Conservation (phyloP, 139 green algal species). For the Chlamydomonas sp. region DNA sequence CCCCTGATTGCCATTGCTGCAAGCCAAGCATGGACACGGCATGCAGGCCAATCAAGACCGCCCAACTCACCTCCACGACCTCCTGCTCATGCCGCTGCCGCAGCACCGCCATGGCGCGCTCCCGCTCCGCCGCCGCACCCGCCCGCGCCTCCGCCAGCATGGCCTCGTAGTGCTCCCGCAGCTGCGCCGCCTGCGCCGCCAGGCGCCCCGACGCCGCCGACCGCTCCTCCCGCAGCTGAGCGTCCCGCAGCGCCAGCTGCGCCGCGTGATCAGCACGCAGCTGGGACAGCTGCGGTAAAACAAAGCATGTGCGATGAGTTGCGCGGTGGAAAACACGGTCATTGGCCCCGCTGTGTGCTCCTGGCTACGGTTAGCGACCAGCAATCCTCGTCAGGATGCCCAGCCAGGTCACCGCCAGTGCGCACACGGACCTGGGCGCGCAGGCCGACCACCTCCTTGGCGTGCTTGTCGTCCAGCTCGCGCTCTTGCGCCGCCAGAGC, state of each 20-base stretch:
- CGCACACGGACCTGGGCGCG: constrained; percentile 2
- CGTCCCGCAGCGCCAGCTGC: constrained; percentile 9
- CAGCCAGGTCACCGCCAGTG: not conserved
- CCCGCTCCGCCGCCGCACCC: not conserved
- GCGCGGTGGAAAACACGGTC: not conserved
- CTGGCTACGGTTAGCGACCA: not conserved
- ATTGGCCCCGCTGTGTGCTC: not conserved
- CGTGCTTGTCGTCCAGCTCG: not conserved
- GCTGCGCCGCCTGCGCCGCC: not conserved
- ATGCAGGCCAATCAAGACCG: not conserved
- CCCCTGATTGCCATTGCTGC: not conserved
- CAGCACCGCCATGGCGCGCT: not conserved
- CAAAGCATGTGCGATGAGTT: not conserved
- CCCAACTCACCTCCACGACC: not conserved
- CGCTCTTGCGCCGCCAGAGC: not conserved
- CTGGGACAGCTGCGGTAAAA: not conserved
- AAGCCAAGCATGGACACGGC: not conserved
- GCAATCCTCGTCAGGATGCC: not conserved
- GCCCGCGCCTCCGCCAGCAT: not conserved
- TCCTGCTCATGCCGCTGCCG: not conserved
- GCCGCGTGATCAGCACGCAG: constrained; percentile 21
- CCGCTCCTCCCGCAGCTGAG: not conserved
- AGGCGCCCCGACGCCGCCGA: not conserved
- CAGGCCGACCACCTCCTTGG: constrained; percentile 5
- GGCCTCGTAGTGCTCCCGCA: not conserved